phyloP scores from a whole-genome alignment of 116 monocot genomes.

The Trichopus zeylanicus region DNA sequence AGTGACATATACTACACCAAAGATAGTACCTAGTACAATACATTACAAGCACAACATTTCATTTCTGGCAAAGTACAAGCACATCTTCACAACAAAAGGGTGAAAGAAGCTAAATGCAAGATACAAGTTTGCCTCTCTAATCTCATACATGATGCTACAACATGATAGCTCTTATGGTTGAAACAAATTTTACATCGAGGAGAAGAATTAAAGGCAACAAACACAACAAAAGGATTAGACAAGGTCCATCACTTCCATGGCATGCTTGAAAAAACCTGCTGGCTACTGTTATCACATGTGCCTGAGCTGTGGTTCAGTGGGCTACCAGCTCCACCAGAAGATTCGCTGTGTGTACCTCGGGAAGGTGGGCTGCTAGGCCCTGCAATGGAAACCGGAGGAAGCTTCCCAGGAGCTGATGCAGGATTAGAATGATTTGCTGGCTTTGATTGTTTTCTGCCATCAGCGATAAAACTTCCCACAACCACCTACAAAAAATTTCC shows the following conservation, averaged over 20 bases:
- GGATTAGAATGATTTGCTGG: conserved; percentile 19
- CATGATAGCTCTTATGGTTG: neutral
- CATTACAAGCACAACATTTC: neutral
- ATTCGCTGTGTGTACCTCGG: conserved; percentile 71
- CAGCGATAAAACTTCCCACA: conserved; percentile 69
- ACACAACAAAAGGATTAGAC: neutral
- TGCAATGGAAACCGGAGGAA: conserved; percentile 9
- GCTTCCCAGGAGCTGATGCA: conserved; percentile 18
- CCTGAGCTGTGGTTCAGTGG: conserved; percentile 49
- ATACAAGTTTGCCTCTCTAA: neutral
- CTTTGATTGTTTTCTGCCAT: conserved; percentile 56
- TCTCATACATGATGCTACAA: neutral
- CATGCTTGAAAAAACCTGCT: conserved; percentile 41
- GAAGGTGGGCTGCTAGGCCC: conserved; percentile 60
- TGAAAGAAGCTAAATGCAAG: neutral
- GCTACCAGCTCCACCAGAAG: conserved; percentile 68
- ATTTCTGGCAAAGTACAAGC: neutral
- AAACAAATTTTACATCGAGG: neutral
- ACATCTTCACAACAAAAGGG: neutral
- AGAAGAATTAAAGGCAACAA: neutral
- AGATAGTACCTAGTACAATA: too few species aligned
- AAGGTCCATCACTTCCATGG: conserved; percentile 58
- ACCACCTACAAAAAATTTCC: conserved; percentile 65
- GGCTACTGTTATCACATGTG: conserved; percentile 36
- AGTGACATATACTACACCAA: too few species aligned